Evolutionary conservation across 345 rosid species (phyloP).

Genomic region (Ceriops zippeliana): DNA sequence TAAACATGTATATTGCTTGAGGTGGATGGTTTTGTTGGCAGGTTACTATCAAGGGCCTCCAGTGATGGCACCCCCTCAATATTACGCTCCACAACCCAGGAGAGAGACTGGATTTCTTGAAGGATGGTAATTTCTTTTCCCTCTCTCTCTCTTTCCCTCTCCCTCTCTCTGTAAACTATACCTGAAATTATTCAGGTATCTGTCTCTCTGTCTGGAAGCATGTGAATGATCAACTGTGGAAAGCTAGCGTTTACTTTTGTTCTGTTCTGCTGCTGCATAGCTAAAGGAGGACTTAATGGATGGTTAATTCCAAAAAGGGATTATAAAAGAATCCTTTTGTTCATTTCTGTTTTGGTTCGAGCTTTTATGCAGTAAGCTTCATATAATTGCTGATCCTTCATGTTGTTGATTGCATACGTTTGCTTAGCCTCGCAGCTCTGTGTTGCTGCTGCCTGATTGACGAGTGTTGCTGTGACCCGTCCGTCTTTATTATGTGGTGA

Average conservation of each 20-base stretch:
- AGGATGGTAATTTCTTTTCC: constrained; percentile 32
- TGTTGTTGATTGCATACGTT: neutral
- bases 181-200: too few species aligned
- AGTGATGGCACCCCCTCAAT: constrained; percentile 45
- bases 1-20: neutral
- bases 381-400: too few species aligned
- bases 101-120: constrained; percentile 39
- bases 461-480: constrained; percentile 76
- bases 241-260: too few species aligned
- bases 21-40: constrained; percentile 4
- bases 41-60: constrained; percentile 56
- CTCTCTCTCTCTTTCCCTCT: neutral
- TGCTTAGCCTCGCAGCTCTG: constrained; percentile 55
- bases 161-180: neutral
- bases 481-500: constrained; percentile 37
- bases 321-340: neutral
- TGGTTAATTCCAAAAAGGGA: neutral
- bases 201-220: too few species aligned
- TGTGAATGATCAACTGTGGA: too few species aligned
- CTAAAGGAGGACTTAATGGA: too few species aligned
- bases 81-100: constrained; percentile 31
- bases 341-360: neutral
- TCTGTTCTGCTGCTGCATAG: neutral
- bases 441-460: constrained; percentile 71
- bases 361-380: neutral